Conservation (phyloP, 2,329 filamentous ascomycete genomes). For the Simplicillium aogashimaense region DNA sequence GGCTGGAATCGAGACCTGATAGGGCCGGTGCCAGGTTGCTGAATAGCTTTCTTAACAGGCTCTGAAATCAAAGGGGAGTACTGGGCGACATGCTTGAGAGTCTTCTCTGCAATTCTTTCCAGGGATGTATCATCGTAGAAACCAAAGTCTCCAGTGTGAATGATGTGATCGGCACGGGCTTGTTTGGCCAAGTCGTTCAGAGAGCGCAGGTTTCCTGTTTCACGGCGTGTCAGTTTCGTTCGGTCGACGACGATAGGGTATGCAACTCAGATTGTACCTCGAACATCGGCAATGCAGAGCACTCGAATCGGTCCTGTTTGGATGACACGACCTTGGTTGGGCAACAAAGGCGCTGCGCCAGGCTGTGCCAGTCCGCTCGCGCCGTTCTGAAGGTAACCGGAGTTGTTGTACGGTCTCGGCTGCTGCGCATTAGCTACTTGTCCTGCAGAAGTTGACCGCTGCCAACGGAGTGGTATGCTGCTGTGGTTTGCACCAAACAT, state of each 20-base stretch:
- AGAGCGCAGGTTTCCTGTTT: slow-evolving; percentile 80
- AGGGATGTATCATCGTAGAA: slow-evolving; percentile 97
- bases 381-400: slow-evolving; percentile 55
- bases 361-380: slow-evolving; percentile 41
- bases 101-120: slow-evolving; percentile 97
- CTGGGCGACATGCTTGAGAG: slow-evolving; percentile 94
- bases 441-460: neutral
- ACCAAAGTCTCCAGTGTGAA: slow-evolving; percentile 97
- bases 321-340: slow-evolving; percentile 57
- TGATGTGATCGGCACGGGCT: slow-evolving; percentile 91
- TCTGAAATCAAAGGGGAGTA: slow-evolving; percentile 93
- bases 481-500: neutral
- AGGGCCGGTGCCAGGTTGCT: slow-evolving; percentile 57
- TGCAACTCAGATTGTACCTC: slow-evolving; percentile 38
- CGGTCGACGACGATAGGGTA: slow-evolving; percentile 4
- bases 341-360: slow-evolving; percentile 54
- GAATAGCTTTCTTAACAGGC: slow-evolving; percentile 57
- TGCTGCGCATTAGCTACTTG: slow-evolving; percentile 16
- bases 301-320: slow-evolving; percentile 57
- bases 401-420: slow-evolving; percentile 37
- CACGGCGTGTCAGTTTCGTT: slow-evolving; percentile 7
- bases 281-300: slow-evolving; percentile 62
- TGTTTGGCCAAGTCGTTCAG: slow-evolving; percentile 94
- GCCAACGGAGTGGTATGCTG: neutral
- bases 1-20: slow-evolving; percentile 80